A percentile compares a stretch with the other conserved stretches of the same genome.
phyloP scores from a whole-genome alignment of 768 basidiomycete genomes.

The Nidularia pulvinata region DNA sequence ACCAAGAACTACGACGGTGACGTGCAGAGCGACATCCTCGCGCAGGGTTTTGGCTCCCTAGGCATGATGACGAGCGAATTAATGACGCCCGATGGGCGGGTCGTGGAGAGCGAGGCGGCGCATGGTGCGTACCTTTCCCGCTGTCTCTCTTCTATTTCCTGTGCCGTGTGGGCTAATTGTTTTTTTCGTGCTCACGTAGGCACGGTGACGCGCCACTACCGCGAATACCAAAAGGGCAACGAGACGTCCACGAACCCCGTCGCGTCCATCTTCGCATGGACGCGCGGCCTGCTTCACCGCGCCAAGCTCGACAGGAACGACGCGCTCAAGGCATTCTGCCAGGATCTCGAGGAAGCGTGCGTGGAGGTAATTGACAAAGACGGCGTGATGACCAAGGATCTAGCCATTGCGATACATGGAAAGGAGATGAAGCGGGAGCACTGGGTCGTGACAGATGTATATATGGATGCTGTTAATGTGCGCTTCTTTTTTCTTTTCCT shows the following conservation, averaged over 20 bases:
- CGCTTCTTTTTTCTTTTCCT: conserved; percentile 22
- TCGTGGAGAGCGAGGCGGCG: conserved; percentile 95
- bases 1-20: conserved; percentile 85
- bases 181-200: conserved; percentile 26
- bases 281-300: conserved; percentile 89
- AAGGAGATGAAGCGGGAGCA: conserved; percentile 90
- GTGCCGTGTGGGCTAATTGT: no score
- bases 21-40: conserved; percentile 91
- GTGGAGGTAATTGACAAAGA: conserved; percentile 91
- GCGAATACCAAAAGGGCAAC: conserved; percentile 95
- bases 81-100: conserved; percentile 91
- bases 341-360: conserved; percentile 83
- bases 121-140: conserved; percentile 54
- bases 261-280: conserved; percentile 99
- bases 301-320: conserved; percentile 91
- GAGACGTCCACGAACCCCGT: conserved; percentile 99
- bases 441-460: conserved; percentile 95
- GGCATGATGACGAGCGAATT: conserved; percentile 99
- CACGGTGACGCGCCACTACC: conserved; percentile 95
- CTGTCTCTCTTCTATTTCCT: not conserved
- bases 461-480: conserved; percentile 93
- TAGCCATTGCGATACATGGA: conserved; percentile 93
- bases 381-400: conserved; percentile 95
- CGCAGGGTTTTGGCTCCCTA: conserved; percentile 94
- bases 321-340: conserved; percentile 70